A percentile compares a stretch with the other conserved stretches of the same genome.
Evolutionary conservation across 495 filamentous ascomycete genomes (phyloP).

Genomic region (Tuber brumale): DNA sequence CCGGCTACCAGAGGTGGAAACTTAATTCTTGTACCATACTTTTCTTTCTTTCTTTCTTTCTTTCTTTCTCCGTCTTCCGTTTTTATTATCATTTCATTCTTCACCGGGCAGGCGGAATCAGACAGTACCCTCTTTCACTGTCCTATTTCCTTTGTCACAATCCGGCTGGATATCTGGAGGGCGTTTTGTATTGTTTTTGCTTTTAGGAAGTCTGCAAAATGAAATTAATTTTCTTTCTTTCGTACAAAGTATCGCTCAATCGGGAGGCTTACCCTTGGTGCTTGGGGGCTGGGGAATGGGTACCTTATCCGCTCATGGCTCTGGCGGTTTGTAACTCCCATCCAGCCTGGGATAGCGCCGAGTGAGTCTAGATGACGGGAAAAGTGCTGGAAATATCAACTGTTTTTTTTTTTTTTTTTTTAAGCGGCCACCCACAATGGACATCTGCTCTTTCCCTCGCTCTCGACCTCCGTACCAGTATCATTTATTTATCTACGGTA

Average conservation of each 20-base stretch:
- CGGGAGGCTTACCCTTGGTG: not conserved
- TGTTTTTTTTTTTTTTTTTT: not conserved
- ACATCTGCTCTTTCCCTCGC: not conserved
- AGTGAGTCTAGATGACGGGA: not conserved
- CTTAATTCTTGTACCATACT: not conserved
- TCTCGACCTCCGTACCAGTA: not conserved
- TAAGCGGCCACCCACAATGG: not conserved
- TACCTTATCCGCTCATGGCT: not conserved
- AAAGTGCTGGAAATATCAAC: not conserved
- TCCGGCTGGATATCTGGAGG: constrained; percentile 3
- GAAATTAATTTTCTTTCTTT: not conserved
- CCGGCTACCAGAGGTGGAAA: not conserved
- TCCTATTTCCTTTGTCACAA: not conserved
- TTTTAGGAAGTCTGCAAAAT: not conserved
- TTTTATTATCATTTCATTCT: not conserved
- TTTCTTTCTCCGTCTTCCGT: not conserved
- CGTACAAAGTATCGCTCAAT: not conserved
- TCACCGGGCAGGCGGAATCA: not conserved
- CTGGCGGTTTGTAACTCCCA: not conserved
- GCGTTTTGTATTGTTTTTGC: not conserved
- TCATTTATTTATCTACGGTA: not conserved
- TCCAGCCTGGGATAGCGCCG: not conserved
- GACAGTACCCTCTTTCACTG: not conserved
- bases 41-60: not conserved
- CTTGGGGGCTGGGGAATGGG: not conserved